phyloP scores from a whole-genome alignment of 108 stramenopile genomes.

The Pseudonitzschia multiseries region DNA sequence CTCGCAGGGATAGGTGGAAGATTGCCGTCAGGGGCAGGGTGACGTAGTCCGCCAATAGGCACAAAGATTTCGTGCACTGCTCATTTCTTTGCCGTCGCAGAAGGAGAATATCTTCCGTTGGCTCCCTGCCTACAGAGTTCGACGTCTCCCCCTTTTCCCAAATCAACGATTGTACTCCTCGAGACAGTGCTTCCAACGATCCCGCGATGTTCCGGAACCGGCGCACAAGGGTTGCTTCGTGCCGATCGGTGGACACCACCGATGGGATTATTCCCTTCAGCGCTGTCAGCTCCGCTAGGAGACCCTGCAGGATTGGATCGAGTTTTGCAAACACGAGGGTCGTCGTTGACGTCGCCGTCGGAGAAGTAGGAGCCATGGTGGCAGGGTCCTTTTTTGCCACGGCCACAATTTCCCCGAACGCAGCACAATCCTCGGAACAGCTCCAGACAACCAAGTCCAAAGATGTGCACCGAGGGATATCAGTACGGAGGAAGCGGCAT shows the following conservation, averaged over 20 bases:
- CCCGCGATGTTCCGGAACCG: neutral
- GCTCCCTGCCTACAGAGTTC: no score
- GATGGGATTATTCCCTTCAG: neutral
- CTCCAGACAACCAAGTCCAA: no score
- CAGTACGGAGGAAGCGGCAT: no score
- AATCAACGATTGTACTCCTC: neutral
- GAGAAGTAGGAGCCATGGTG: neutral
- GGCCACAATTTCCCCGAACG: no score
- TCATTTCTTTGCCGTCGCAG: neutral
- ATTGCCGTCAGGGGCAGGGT: conserved; percentile 36
- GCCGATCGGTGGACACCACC: neutral
- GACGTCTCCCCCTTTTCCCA: no score
- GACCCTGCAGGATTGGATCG: conserved; percentile 33
- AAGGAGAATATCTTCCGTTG: no score
- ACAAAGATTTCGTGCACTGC: neutral
- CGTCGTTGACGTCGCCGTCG: neutral
- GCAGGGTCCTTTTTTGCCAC: no score
- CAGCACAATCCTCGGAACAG: no score
- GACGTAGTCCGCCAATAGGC: conserved; percentile 24
- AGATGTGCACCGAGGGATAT: no score
- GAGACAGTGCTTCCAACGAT: conserved; percentile 1
- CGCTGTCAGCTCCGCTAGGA: conserved; percentile 10
- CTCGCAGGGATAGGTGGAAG: conserved; percentile 19
- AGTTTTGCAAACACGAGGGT: conserved; percentile 16
- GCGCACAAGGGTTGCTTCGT: neutral